Evolutionary conservation across 768 basidiomycete genomes (phyloP), one percentile per base, ranked within the genome.

Genomic region (Dictyophora rubrovolvata): DNA sequence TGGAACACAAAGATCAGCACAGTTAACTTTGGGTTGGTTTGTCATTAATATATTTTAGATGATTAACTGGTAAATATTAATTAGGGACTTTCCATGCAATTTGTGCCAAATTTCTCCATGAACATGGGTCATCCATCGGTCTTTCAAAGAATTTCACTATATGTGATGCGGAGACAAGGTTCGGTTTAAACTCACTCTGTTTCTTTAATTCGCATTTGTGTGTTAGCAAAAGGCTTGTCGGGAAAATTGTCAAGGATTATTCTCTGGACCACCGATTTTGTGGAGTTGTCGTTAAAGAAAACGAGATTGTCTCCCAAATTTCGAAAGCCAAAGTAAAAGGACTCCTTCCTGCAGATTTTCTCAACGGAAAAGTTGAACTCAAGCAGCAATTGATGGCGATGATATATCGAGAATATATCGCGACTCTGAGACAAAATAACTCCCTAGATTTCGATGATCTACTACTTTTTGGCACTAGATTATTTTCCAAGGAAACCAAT

Each of bases 381-480:
- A 47, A 62, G 14, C 60, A 63, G 53, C 66, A 65, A 17, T 70
- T 83, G 12, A 67, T 79, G 5, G 78, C 75, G 1, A 70, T 79
- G 53, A 70, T 88, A 5, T 89, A 85, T 67, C 73, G 75, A 17
- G 77, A 82, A 11, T 93, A 95, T 69, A 81, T 90, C 64, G 74
- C 71, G 7, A 72, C 73, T 11, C 74, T 93, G 28, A 72, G 76
- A 49, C 71, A 74, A 28, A 80, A 76, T 62, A 90, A 90, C 64
- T 81, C 84, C 34, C 72, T 95, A 11, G 93, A 95, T 70, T 95
- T 93, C 63, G 93, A 95, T 65, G 91, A 93, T 67, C 74, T 93
- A 17, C 76, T 93, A 2, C 67, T 89, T 0, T 86, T 78, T 64
- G 89, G 88, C 0, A 79, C 88, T 16, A 76, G 77, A 61, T 75